A percentile compares a stretch with the other conserved stretches of the same genome.
Evolutionary conservation across 805 yeast species (phyloP).

Genomic region (Metschnikowia similis): DNA sequence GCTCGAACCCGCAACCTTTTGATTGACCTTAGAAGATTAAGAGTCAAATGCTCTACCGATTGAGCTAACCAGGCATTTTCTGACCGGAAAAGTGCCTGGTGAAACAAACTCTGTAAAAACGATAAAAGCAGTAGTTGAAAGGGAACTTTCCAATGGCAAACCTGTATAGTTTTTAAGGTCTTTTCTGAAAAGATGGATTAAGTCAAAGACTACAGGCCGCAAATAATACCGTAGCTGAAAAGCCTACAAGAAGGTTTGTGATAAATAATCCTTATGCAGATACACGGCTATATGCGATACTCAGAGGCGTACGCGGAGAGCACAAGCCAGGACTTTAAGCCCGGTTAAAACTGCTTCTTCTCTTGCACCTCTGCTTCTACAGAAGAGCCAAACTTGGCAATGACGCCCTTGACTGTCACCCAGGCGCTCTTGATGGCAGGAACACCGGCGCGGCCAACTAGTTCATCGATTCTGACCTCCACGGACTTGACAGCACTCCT

Average conservation of each 20-base stretch:
- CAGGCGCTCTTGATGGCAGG: slow-evolving; percentile 37
- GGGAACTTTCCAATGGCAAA: too few species aligned
- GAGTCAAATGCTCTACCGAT: slow-evolving; percentile 24
- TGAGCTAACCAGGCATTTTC: slow-evolving; percentile 20
- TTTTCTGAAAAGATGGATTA: too few species aligned
- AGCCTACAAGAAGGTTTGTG: not conserved
- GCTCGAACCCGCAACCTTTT: slow-evolving; percentile 25
- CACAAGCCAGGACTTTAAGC: too few species aligned
- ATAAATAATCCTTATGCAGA: not conserved
- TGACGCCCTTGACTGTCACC: slow-evolving; percentile 30
- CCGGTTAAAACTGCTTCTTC: slow-evolving; percentile 15
- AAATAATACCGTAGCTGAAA: too few species aligned
- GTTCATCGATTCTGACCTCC: slow-evolving; percentile 50
- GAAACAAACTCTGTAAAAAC: not conserved
- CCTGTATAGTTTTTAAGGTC: fast-evolving
- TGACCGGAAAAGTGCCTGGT: not conserved
- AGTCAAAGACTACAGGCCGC: too few species aligned
- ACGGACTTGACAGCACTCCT: slow-evolving; percentile 62
- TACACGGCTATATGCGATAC: not conserved
- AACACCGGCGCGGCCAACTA: slow-evolving; percentile 22
- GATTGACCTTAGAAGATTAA: slow-evolving; percentile 20
- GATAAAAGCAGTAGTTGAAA: too few species aligned
- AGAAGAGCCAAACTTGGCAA: slow-evolving; percentile 26
- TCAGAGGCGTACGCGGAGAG: not conserved
- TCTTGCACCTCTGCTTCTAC: slow-evolving; percentile 37